phyloP scores from a whole-genome alignment of 345 rosid species.

The Salix exigua region DNA sequence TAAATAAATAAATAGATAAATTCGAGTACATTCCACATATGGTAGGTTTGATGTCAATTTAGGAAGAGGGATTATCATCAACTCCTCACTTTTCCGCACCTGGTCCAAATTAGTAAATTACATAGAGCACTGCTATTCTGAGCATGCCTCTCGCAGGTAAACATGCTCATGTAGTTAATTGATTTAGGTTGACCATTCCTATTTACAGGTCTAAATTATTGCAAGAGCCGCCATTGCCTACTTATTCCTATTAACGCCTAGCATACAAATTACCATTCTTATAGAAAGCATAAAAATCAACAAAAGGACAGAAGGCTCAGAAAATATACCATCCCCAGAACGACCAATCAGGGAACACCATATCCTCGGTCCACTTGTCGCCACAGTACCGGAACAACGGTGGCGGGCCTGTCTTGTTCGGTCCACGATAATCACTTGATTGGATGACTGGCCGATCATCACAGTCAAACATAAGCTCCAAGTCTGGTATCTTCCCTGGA shows the following conservation, averaged over 20 bases:
- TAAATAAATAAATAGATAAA: too few species aligned
- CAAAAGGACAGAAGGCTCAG: background rate
- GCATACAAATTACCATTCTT: background rate
- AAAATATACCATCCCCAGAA: slow-evolving; percentile 77
- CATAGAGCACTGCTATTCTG: too few species aligned
- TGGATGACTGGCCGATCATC: slow-evolving; percentile 47
- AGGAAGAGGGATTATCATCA: too few species aligned
- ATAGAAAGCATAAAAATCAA: background rate
- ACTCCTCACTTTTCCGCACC: too few species aligned
- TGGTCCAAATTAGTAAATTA: too few species aligned
- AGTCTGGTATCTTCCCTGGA: slow-evolving; percentile 62
- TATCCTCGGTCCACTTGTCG: slow-evolving; percentile 43
- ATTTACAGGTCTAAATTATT: background rate
- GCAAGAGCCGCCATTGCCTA: background rate
- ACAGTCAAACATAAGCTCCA: slow-evolving; percentile 72
- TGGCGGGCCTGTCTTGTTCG: slow-evolving; percentile 35
- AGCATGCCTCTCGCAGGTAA: too few species aligned
- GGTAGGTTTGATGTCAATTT: too few species aligned
- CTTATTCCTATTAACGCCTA: background rate
- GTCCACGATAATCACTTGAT: slow-evolving; percentile 32
- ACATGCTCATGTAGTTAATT: too few species aligned
- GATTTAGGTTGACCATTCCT: too few species aligned
- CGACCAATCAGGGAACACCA: slow-evolving; percentile 80
- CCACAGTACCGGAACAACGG: slow-evolving; percentile 68
- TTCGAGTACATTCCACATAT: too few species aligned